Evolutionary conservation across 116 monocot species (phyloP).

Genomic region (Trichopus zeylanicus): DNA sequence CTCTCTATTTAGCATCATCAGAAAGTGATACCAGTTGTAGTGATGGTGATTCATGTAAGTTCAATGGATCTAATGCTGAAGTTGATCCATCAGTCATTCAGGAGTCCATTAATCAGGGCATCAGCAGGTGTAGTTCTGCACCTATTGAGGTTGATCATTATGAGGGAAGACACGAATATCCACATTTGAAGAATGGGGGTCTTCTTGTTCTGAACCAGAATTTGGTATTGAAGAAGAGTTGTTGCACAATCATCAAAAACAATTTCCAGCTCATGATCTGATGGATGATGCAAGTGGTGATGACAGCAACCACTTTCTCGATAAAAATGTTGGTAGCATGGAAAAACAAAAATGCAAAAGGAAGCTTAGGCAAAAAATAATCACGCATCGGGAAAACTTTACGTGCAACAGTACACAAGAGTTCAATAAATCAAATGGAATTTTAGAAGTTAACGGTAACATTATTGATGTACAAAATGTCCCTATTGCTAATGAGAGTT

Average conservation of each 20-base stretch:
- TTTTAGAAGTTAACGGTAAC: constrained; percentile 4
- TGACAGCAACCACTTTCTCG: constrained; percentile 2
- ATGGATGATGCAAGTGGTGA: constrained; percentile 2
- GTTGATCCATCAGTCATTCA: constrained; percentile 16
- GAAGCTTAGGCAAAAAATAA: constrained; percentile 31
- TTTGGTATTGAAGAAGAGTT: neutral
- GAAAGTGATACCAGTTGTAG: constrained; percentile 70
- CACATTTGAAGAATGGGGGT: neutral
- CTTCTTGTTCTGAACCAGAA: constrained; percentile 4
- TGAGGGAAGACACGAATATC: constrained; percentile 12
- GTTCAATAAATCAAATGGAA: constrained; percentile 21
- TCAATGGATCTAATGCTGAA: constrained; percentile 25
- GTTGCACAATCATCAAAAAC: constrained; percentile 7
- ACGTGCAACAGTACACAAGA: constrained; percentile 1
- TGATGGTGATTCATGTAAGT: constrained; percentile 50
- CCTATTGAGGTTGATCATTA: constrained; percentile 14
- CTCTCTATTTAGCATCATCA: constrained; percentile 40
- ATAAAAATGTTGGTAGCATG: constrained; percentile 12
- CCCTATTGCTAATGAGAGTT: neutral
- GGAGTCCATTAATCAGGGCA: constrained; percentile 5
- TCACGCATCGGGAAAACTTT: constrained; percentile 20
- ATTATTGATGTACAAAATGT: constrained; percentile 4
- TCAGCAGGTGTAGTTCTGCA: constrained; percentile 6
- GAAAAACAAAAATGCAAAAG: constrained; percentile 19
- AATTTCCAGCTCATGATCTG: neutral